A percentile compares a stretch with the other conserved stretches of the same genome.
phyloP scores from a whole-genome alignment of 2,329 filamentous ascomycete genomes.

The Fusarium hostae region DNA sequence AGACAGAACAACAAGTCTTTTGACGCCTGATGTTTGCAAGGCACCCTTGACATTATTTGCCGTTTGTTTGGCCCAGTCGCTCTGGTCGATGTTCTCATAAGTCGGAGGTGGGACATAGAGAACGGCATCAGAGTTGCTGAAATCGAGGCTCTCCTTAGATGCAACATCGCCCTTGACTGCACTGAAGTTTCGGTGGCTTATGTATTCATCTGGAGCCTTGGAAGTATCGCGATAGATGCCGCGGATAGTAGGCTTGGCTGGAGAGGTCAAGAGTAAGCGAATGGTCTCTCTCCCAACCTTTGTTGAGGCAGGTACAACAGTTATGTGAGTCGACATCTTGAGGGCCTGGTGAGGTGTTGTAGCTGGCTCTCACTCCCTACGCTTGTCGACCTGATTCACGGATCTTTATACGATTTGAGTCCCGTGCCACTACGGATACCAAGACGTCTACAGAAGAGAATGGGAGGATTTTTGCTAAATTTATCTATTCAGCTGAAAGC shows the following conservation, averaged over 20 bases:
- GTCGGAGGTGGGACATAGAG: constrained; percentile 49
- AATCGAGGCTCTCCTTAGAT: constrained; percentile 40
- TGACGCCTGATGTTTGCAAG: constrained; percentile 17
- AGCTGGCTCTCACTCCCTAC: neutral
- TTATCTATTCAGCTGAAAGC: neutral
- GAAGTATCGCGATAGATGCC: constrained; percentile 46
- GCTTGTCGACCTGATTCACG: neutral
- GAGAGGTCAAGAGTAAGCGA: constrained; percentile 38
- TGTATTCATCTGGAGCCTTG: constrained; percentile 47
- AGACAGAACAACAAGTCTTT: constrained; percentile 42
- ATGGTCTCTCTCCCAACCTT: constrained; percentile 45
- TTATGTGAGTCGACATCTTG: constrained; percentile 44
- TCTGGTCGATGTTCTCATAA: constrained; percentile 38
- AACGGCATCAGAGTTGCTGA: constrained; percentile 44
- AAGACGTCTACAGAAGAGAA: neutral
- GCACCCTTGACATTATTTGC: constrained; percentile 41
- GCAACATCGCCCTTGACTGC: constrained; percentile 45
- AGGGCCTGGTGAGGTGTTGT: neutral
- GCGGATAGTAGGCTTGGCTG: constrained; percentile 31
- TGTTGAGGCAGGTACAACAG: constrained; percentile 48
- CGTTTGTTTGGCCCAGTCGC: constrained; percentile 37
- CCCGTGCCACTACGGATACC: neutral
- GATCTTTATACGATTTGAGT: neutral
- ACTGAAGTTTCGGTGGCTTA: constrained; percentile 39
- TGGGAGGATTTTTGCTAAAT: neutral